Conservation (phyloP, 177 flowering plant genomes). For the Tripterygium wilfordii region DNA sequence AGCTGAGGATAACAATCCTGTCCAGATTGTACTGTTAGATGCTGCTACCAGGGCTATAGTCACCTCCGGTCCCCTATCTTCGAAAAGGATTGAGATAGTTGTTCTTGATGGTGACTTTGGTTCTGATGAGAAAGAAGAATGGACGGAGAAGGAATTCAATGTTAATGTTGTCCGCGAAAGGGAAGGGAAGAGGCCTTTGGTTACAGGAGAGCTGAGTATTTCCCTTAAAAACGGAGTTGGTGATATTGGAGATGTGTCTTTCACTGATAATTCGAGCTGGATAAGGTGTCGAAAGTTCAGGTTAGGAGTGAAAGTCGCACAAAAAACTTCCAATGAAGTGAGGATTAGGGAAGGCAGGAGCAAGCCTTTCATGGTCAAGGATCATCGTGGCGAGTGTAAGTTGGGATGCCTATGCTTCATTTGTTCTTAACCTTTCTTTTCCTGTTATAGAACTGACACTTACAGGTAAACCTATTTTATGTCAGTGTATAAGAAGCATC, state of each 20-base stretch:
- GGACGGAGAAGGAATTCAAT: constrained; percentile 50
- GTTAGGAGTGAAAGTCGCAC: constrained; percentile 44
- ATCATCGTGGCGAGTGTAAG: constrained; percentile 85
- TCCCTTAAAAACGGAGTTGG: constrained; percentile 48
- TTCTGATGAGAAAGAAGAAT: constrained; percentile 34
- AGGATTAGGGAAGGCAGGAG: constrained; percentile 58
- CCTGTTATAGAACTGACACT: constrained; percentile 4
- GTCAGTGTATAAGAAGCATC: constrained; percentile 61
- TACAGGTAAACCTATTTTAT: constrained; percentile 7
- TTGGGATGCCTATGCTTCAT: neutral
- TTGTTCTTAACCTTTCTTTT: neutral
- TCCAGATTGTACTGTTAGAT: constrained; percentile 39
- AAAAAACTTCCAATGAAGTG: constrained; percentile 15
- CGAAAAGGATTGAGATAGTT: constrained; percentile 42
- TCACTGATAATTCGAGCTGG: constrained; percentile 94
- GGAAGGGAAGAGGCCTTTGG: constrained; percentile 65
- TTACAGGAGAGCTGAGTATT: constrained; percentile 42
- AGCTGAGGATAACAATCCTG: constrained; percentile 26
- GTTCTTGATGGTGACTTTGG: constrained; percentile 67
- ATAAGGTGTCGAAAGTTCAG: constrained; percentile 50
- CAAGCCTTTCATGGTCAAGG: constrained; percentile 66
- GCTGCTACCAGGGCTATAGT: constrained; percentile 22
- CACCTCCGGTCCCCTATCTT: constrained; percentile 46
- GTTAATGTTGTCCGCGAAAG: constrained; percentile 39
- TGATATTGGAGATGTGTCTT: constrained; percentile 26